These are phyloP conservation scores for Bassia scoparia DNA, from an alignment of 148 eudicot species.

Conservation along the genomic window DNA sequence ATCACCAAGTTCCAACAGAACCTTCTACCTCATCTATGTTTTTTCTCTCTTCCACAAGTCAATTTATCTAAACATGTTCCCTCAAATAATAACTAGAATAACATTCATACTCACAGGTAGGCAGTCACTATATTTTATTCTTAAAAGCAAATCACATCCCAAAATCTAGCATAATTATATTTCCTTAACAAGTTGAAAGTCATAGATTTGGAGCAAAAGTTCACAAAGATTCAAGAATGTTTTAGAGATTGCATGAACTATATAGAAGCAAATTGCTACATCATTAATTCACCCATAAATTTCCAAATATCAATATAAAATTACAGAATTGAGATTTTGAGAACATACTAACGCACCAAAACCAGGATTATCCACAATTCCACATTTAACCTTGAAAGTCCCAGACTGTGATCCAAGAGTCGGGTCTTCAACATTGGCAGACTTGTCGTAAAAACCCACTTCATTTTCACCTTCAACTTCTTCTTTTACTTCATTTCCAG, in stretches of 20 bases:
- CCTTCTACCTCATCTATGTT: not conserved
- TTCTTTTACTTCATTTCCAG: slow-evolving; percentile 34
- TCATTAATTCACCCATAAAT: not conserved
- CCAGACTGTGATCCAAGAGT: slow-evolving; percentile 39
- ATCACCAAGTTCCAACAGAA: not conserved
- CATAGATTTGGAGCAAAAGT: not conserved
- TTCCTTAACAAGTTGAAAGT: too few species aligned
- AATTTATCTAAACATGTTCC: not conserved
- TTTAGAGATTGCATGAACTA: not conserved
- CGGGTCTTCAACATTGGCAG: slow-evolving; percentile 44
- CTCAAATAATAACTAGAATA: not conserved
- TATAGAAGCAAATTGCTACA: not conserved
- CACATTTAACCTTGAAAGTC: slow-evolving; percentile 50
- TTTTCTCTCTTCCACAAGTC: not conserved
- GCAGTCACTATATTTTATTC: not conserved
- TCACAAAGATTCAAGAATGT: not conserved
- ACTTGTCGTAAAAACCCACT: slow-evolving; percentile 27
- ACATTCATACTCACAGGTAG: not conserved
- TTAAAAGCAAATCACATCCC: too few species aligned
- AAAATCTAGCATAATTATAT: not conserved
- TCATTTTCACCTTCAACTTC: slow-evolving; percentile 39
- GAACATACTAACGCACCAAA: slow-evolving; percentile 62
- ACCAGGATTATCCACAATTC: slow-evolving; percentile 70
- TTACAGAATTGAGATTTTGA: not conserved
- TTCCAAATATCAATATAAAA: not conserved